phyloP scores from a whole-genome alignment of 805 yeast genomes.

The Myxozyma melibiosi region DNA sequence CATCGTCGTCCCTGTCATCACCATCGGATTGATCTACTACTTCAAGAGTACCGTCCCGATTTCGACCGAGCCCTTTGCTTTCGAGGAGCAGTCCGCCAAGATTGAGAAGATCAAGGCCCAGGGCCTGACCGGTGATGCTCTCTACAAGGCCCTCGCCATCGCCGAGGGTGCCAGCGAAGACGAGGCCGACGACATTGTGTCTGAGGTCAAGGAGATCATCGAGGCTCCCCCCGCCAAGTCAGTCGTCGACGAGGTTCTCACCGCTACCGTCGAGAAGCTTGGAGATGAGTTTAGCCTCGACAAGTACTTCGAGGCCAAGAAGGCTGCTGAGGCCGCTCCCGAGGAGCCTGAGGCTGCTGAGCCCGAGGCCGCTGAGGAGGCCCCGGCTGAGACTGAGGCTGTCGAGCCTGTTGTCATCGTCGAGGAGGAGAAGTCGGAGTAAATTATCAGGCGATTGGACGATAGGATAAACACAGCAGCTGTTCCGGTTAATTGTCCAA shows the following conservation, averaged over 20 bases:
- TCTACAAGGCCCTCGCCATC: not conserved
- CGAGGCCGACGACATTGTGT: not conserved
- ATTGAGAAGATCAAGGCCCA: not conserved
- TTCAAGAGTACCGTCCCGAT: not conserved
- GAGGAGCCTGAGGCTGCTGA: not conserved
- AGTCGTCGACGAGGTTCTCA: not conserved
- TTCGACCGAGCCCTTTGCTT: not conserved
- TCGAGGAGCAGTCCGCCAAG: slow-evolving; percentile 2
- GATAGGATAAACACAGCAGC: too few species aligned
- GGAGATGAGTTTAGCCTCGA: not conserved
- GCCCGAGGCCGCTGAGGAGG: not conserved
- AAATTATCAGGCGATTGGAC: not conserved
- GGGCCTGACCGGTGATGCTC: not conserved
- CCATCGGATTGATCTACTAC: slow-evolving; percentile 8
- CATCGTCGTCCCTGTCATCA: not conserved
- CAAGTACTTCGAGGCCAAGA: not conserved
- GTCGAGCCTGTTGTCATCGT: not conserved
- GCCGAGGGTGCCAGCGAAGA: not conserved
- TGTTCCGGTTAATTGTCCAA: too few species aligned
- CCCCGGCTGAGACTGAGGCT: not conserved
- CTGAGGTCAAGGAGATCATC: not conserved
- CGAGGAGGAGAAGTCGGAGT: slow-evolving; percentile 2
- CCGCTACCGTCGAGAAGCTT: too few species aligned
- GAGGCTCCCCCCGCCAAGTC: not conserved
- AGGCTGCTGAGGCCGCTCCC: not conserved